Base-by-base conservation (phyloP, 2,329 filamentous ascomycete genomes). In the Aspergillus thermomutatus region DNA sequence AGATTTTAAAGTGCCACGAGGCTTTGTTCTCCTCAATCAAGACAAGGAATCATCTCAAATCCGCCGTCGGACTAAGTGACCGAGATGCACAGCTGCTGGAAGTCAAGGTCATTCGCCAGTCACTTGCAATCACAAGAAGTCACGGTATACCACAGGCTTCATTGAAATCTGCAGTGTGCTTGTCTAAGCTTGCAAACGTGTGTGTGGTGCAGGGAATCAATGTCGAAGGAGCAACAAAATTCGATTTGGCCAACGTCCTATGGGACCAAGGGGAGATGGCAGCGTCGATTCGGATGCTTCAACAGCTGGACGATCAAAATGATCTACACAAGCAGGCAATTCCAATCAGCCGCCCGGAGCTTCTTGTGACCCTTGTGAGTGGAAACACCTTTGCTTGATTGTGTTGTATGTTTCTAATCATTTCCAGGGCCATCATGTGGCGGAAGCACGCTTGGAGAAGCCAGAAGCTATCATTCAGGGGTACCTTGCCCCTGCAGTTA, bases 251-350 rank as follows among this genome's bases (percentile, higher is more conserved):
- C 10, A 91, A 89, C 66, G 91, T 95, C 6, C 79, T 99, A 1
- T 99, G 94, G 93, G 91, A 95, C 60, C 89, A 96, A 69, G 92
- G 92, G 11, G 93, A 99, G 72, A 90, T 91, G 79, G 85, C 88
- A 21, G 86, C 90, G 0, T 96, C 94, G 0, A 96, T 99, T 58
- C 84, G 87, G 40, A 92, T 97, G 82, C 83, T 97, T 21, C 89
- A 93, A 66, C 83, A 85, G 46, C 82, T 97, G 10, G 83, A 89
- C 54, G 78, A 80, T 46, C 80, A 84, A 52, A 79, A 81, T 41
- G 81, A 85, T 27, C 73, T 90, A 2, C 84, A 84, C 54, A 85
- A 83, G 56, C 90, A 95, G 70, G 84, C 84, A 0, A 85, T 96
- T 47, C 76, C 82, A 2, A 83, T 96, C 28, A 91, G 87, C 52